These are phyloP conservation scores for Aristolochia fimbriata DNA, from an alignment of 164 flowering plant species.

Conservation along the genomic window DNA sequence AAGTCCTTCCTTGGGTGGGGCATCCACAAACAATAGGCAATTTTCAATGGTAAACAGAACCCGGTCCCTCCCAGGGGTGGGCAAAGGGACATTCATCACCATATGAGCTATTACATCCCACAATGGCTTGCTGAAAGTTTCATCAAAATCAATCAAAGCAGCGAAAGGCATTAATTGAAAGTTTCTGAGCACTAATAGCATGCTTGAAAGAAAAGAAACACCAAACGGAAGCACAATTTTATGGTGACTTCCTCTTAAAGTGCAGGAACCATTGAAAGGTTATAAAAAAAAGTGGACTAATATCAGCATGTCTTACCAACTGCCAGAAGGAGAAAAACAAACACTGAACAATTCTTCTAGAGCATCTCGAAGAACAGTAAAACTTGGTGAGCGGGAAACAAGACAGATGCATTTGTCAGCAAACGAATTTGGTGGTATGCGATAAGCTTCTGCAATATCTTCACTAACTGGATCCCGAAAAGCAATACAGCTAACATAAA, in stretches of 20 bases:
- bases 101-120: constrained; percentile 85
- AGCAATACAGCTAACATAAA: constrained; percentile 94
- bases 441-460: constrained; percentile 91
- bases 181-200: too few relatives aligned
- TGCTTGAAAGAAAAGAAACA: too few relatives aligned
- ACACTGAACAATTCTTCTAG: constrained; percentile 77
- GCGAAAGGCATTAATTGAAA: not conserved
- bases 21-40: constrained; percentile 78
- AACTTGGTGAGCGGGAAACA: constrained; percentile 86
- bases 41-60: constrained; percentile 86
- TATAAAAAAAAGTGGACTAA: too few relatives aligned
- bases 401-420: constrained; percentile 97
- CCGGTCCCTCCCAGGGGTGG: constrained; percentile 88
- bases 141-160: constrained; percentile 2
- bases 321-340: constrained; percentile 79
- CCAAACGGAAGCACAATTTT: too few relatives aligned
- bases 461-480: constrained; percentile 93
- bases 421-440: constrained; percentile 74
- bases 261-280: too few relatives aligned
- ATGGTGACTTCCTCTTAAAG: too few relatives aligned
- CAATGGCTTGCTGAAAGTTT: constrained; percentile 79
- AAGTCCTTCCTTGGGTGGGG: constrained; percentile 90
- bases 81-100: constrained; percentile 86
- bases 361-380: constrained; percentile 59
- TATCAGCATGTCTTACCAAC: constrained; percentile 42